Conservation (phyloP, 768 basidiomycete species). For the Mycena rebaudengoi region DNA sequence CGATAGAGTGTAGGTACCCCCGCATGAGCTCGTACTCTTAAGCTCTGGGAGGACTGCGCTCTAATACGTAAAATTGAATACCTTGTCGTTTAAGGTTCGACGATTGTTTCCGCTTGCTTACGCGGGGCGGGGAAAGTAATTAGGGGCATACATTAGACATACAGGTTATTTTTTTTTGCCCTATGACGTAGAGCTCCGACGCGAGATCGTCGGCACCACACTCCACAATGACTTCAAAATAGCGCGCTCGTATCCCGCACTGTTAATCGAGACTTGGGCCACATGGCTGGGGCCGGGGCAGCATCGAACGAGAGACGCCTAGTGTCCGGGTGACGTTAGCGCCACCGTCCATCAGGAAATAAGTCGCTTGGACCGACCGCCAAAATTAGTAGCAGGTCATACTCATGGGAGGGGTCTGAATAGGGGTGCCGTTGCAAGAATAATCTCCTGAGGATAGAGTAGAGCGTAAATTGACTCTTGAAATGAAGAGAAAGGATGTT, state of each 20-base stretch:
- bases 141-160: not conserved
- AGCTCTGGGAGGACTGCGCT: too few relatives aligned
- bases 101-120: slow-evolving; percentile 9
- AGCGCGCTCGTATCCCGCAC: slow-evolving; percentile 2
- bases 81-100: slow-evolving; percentile 25
- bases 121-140: not conserved
- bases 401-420: not conserved
- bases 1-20: not conserved
- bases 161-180: not conserved
- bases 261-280: not conserved
- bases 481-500: too few relatives aligned
- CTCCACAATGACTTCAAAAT: slow-evolving; percentile 9
- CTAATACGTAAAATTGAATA: slow-evolving; percentile 24
- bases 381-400: too few relatives aligned
- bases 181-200: slow-evolving; percentile 9
- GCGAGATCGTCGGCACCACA: not conserved
- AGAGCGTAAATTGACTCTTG: too few relatives aligned
- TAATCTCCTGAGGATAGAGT: too few relatives aligned
- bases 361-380: slow-evolving; percentile 18
- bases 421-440: too few relatives aligned
- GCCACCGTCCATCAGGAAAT: too few relatives aligned
- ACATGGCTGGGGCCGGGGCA: too few relatives aligned
- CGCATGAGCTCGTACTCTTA: too few relatives aligned
- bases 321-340: too few relatives aligned
- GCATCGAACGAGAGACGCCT: too few relatives aligned